A percentile compares a stretch with the other conserved stretches of the same genome.
Conservation (phyloP, 345 rosid species). For the Lagerstroemia speciosa region DNA sequence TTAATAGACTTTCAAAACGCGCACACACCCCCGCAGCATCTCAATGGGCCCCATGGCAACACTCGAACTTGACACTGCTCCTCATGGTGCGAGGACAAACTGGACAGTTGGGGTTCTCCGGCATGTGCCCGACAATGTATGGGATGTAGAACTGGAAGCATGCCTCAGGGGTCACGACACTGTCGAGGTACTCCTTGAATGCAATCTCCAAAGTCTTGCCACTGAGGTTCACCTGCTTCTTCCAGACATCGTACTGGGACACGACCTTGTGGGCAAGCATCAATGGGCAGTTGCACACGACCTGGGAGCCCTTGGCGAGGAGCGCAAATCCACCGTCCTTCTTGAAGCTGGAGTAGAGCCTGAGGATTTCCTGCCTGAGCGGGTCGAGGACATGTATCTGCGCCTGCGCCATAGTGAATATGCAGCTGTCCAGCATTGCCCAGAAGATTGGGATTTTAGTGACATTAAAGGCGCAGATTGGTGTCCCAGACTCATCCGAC, state of each 20-base stretch:
- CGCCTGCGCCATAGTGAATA: conserved; percentile 14
- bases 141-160: conserved; percentile 12
- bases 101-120: conserved; percentile 9
- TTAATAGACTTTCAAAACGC: too few relatives aligned
- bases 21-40: not conserved
- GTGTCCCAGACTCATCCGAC: conserved; percentile 3
- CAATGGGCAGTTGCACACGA: conserved; percentile 11
- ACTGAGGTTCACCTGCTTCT: conserved; percentile 8
- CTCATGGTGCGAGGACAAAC: conserved; percentile 10
- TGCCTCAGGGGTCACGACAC: conserved; percentile 5
- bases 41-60: conserved; percentile 15
- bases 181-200: conserved; percentile 8
- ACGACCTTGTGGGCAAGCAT: conserved; percentile 5
- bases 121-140: conserved; percentile 4
- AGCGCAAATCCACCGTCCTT: conserved; percentile 5
- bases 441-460: conserved; percentile 2
- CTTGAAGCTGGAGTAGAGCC: conserved; percentile 6
- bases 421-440: conserved; percentile 6
- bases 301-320: conserved; percentile 7
- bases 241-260: conserved; percentile 8
- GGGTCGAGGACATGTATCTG: conserved; percentile 9
- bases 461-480: conserved; percentile 1
- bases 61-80: conserved; percentile 10
- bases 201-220: conserved; percentile 1
- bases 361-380: conserved; percentile 11